A percentile compares a stretch with the other conserved stretches of the same genome.
These are phyloP conservation scores for Agastache rugosa DNA, from an alignment of 257 asterid species.

Conservation along the genomic window DNA sequence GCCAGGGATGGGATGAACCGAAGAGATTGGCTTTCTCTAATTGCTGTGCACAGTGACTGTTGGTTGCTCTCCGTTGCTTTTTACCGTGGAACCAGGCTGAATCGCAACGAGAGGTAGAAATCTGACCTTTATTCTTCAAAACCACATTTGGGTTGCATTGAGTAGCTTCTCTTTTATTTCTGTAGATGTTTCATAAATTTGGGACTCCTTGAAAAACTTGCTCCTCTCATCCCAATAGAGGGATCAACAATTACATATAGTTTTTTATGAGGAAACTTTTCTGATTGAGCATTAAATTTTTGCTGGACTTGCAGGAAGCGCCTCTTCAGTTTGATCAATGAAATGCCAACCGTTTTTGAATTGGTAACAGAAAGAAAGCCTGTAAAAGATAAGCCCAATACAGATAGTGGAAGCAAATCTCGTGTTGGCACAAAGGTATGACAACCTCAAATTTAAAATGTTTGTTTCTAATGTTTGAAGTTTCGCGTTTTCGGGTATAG, in stretches of 20 bases:
- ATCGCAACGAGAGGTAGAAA: slow-evolving; percentile 80
- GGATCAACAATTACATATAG: background rate
- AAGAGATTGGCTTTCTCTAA: slow-evolving; percentile 91
- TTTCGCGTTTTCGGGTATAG: background rate
- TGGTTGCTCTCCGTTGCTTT: slow-evolving; percentile 97
- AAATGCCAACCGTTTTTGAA: slow-evolving; percentile 84
- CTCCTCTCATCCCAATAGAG: background rate
- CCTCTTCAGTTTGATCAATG: slow-evolving; percentile 89
- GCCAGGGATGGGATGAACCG: slow-evolving; percentile 97
- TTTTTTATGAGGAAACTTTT: slow-evolving; percentile 2
- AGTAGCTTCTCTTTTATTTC: background rate
- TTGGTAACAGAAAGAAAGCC: slow-evolving; percentile 87
- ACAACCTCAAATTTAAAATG: background rate
- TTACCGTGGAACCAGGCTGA: slow-evolving; percentile 87
- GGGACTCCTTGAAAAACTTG: background rate
- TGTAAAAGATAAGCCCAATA: slow-evolving; percentile 81
- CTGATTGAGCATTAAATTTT: slow-evolving; percentile 23
- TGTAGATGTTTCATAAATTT: background rate
- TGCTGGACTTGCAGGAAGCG: slow-evolving; percentile 73
- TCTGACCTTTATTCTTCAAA: slow-evolving; percentile 21
- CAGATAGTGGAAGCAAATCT: slow-evolving; percentile 90
- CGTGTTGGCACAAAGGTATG: slow-evolving; percentile 83
- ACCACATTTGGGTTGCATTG: slow-evolving; percentile 15
- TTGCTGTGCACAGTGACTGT: slow-evolving; percentile 96
- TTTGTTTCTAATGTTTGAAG: background rate